Conservation (phyloP, 139 green algal species). For the Chlamydomonas eustigma region DNA sequence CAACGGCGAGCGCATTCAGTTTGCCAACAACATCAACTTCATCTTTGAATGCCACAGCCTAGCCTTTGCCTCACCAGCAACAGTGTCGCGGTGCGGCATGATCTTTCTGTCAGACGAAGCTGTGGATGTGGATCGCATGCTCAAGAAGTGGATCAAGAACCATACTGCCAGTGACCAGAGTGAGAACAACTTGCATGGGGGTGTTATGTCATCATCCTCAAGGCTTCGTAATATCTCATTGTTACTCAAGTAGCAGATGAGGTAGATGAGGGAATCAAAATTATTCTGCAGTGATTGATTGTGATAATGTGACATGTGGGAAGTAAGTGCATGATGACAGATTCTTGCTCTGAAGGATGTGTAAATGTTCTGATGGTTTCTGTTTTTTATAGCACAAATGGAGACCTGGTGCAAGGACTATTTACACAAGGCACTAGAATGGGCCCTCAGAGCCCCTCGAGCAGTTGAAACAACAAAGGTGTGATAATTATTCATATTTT, state of each 20-base stretch:
- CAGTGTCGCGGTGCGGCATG: conserved; percentile 58
- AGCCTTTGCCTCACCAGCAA: conserved; percentile 77
- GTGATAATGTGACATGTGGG: too few species aligned
- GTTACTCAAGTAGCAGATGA: too few species aligned
- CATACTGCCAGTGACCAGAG: conserved; percentile 1
- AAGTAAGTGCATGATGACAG: too few species aligned
- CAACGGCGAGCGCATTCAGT: conserved; percentile 81
- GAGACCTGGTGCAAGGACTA: conserved; percentile 33
- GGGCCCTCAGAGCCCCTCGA: conserved; percentile 23
- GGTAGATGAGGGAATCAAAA: too few species aligned
- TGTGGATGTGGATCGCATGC: conserved; percentile 42
- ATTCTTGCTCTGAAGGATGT: neutral
- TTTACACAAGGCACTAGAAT: conserved; percentile 46
- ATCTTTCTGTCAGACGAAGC: conserved; percentile 64
- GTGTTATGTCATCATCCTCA: too few species aligned
- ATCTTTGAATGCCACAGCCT: conserved; percentile 84
- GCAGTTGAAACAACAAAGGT: conserved; percentile 56
- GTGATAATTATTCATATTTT: too few species aligned
- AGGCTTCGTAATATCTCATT: too few species aligned
- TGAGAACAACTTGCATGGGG: too few species aligned
- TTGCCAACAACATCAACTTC: conserved; percentile 81
- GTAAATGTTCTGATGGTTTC: neutral
- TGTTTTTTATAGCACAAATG: neutral
- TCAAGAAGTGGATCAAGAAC: conserved; percentile 42
- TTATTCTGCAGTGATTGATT: too few species aligned